These are phyloP conservation scores for Arxiozyma slooffiae DNA, from an alignment of 1,139 yeast species.

Conservation along the genomic window DNA sequence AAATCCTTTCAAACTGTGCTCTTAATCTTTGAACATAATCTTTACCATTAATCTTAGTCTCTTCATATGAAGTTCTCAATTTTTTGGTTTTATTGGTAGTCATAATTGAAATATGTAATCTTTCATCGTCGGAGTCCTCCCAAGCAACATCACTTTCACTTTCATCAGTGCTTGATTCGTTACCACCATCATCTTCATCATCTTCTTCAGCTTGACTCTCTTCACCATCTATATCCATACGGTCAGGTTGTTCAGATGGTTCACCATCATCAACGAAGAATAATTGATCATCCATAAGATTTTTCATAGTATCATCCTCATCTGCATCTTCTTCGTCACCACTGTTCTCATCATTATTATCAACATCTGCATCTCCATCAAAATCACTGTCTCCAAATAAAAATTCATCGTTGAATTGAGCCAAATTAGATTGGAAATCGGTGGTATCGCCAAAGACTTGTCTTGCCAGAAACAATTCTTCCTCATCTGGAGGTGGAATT, in stretches of 20 bases:
- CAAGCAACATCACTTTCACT: constrained; percentile 51
- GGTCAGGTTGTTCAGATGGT: constrained; percentile 30
- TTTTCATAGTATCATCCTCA: constrained; percentile 28
- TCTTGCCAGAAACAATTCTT: constrained; percentile 68
- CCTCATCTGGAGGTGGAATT: constrained; percentile 66
- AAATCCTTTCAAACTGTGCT: constrained; percentile 74
- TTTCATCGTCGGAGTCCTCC: constrained; percentile 90
- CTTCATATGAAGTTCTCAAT: constrained; percentile 55
- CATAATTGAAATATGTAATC: constrained; percentile 49
- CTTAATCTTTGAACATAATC: constrained; percentile 67
- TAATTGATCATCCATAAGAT: constrained; percentile 46
- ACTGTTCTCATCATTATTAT: constrained; percentile 28
- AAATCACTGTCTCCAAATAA: constrained; percentile 36
- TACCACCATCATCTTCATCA: no score
- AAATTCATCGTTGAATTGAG: constrained; percentile 45
- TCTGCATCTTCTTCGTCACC: constrained; percentile 32
- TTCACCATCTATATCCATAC: constrained; percentile 12
- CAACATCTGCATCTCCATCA: constrained; percentile 27
- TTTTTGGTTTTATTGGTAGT: constrained; percentile 58
- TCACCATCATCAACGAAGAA: constrained; percentile 56
- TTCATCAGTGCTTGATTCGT: constrained; percentile 30
- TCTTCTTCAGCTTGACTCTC: constrained; percentile 28
- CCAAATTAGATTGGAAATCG: constrained; percentile 64
- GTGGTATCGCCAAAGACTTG: constrained; percentile 83
- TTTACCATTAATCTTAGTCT: constrained; percentile 50